These are phyloP conservation scores for Suillus sp. DNA, from an alignment of 768 basidiomycete genomes.

Conservation along the genomic window DNA sequence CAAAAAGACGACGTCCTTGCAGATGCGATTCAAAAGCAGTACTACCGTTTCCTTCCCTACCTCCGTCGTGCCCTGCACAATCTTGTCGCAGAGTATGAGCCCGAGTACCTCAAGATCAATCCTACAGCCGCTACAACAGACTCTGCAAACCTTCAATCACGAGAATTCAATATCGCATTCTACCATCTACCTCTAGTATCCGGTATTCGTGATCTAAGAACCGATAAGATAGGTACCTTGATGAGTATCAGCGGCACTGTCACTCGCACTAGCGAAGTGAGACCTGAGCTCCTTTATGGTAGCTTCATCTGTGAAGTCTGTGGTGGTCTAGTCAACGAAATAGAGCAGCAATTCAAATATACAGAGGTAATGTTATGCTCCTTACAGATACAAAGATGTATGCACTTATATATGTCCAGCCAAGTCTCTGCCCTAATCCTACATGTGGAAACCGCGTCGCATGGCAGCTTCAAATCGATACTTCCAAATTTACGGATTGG, in stretches of 20 bases:
- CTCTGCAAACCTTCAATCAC: slow-evolving; percentile 84
- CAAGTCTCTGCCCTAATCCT: slow-evolving; percentile 90
- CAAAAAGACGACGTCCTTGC: slow-evolving; percentile 92
- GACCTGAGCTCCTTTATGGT: slow-evolving; percentile 91
- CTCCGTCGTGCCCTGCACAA: slow-evolving; percentile 89
- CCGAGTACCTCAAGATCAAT: slow-evolving; percentile 94
- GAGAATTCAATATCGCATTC: slow-evolving; percentile 95
- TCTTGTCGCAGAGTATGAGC: slow-evolving; percentile 86
- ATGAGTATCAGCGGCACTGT: slow-evolving; percentile 97
- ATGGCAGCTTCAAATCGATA: slow-evolving; percentile 96
- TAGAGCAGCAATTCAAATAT: slow-evolving; percentile 99
- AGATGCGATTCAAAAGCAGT: slow-evolving; percentile 90
- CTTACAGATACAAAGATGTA: slow-evolving; percentile 5
- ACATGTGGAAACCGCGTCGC: slow-evolving; percentile 87
- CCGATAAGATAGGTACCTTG: slow-evolving; percentile 91
- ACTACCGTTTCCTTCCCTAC: slow-evolving; percentile 96
- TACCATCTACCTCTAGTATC: slow-evolving; percentile 93
- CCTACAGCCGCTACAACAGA: slow-evolving; percentile 85
- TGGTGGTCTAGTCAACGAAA: slow-evolving; percentile 81
- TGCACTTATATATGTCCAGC: slow-evolving; percentile 46
- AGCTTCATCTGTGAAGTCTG: slow-evolving; percentile 94
- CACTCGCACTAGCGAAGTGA: slow-evolving; percentile 94
- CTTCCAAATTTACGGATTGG: slow-evolving; percentile 98
- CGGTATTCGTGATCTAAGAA: slow-evolving; percentile 91
- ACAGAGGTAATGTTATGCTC: slow-evolving; percentile 68